phyloP scores from a whole-genome alignment of 2,329 filamentous ascomycete genomes.

The Malbranchea cinnamomea region DNA sequence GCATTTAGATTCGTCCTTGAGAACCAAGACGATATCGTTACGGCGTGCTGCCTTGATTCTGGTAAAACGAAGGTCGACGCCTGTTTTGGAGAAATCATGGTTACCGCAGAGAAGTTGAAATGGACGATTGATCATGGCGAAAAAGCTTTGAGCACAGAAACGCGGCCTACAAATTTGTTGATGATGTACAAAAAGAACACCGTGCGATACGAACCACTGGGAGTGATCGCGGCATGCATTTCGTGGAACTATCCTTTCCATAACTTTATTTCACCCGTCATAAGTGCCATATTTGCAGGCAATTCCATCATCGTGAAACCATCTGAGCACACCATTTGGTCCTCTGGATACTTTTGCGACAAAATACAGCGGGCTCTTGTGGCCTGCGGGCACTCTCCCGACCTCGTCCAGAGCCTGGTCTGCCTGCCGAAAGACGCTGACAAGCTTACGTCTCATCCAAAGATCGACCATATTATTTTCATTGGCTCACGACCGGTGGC shows the following conservation, averaged over 20 bases:
- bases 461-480: slow-evolving; percentile 81
- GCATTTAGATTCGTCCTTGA: slow-evolving; percentile 66
- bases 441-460: slow-evolving; percentile 70
- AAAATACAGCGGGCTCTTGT: slow-evolving; percentile 66
- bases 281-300: slow-evolving; percentile 78
- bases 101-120: slow-evolving; percentile 82
- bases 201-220: slow-evolving; percentile 80
- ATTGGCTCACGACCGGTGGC: slow-evolving; percentile 83
- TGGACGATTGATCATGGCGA: slow-evolving; percentile 93
- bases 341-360: slow-evolving; percentile 61
- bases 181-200: slow-evolving; percentile 93
- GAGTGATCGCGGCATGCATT: slow-evolving; percentile 81
- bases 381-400: slow-evolving; percentile 67
- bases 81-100: slow-evolving; percentile 82
- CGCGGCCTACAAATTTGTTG: slow-evolving; percentile 72
- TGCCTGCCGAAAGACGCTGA: slow-evolving; percentile 78
- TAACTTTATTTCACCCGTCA: slow-evolving; percentile 82
- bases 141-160: slow-evolving; percentile 54
- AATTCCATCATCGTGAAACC: slow-evolving; percentile 89
- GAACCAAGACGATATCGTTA: slow-evolving; percentile 75
- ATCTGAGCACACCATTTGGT: slow-evolving; percentile 94
- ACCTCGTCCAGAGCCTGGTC: slow-evolving; percentile 68
- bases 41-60: slow-evolving; percentile 75
- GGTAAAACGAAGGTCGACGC: slow-evolving; percentile 96
- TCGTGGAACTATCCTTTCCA: slow-evolving; percentile 98